phyloP scores from a whole-genome alignment of 192 early-diverging fungal genomes.

The Obelidium mucronatum region DNA sequence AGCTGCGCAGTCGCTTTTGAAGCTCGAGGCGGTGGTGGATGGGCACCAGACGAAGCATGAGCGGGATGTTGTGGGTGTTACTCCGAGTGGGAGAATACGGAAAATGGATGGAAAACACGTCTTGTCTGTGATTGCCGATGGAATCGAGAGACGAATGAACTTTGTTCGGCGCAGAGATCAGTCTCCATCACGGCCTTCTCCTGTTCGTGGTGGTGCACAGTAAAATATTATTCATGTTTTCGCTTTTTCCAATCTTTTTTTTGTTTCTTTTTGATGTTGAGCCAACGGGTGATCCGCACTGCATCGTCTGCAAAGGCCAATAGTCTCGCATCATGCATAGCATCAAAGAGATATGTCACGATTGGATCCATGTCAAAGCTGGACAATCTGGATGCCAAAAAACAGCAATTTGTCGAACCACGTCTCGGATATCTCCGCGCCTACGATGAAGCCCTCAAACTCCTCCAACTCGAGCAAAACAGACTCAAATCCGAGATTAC shows the following conservation, averaged over 20 bases:
- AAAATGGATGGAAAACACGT: background rate
- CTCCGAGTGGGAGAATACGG: background rate
- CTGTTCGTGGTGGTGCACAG: too few species aligned
- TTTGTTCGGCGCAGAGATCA: too few species aligned
- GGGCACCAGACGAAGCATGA: background rate
- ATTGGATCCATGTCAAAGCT: background rate
- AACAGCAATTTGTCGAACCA: background rate
- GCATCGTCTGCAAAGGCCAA: too few species aligned
- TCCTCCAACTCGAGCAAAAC: slow-evolving; percentile 5
- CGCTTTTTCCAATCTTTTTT: too few species aligned
- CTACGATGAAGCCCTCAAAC: slow-evolving; percentile 25
- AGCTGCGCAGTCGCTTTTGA: background rate
- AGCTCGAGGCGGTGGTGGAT: background rate
- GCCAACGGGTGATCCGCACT: background rate
- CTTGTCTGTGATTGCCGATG: background rate
- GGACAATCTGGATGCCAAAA: background rate
- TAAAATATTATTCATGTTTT: too few species aligned
- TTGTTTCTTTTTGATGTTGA: too few species aligned
- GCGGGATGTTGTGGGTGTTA: slow-evolving; percentile 20
- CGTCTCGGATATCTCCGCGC: slow-evolving; percentile 10
- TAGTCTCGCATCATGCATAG: too few species aligned
- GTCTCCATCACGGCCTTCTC: too few species aligned
- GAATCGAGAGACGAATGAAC: background rate
- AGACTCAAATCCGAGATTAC: background rate
- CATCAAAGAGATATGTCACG: background rate